Base-by-base conservation (phyloP, 2,329 filamentous ascomycete species). In the Myriosclerotinia curreyana region DNA sequence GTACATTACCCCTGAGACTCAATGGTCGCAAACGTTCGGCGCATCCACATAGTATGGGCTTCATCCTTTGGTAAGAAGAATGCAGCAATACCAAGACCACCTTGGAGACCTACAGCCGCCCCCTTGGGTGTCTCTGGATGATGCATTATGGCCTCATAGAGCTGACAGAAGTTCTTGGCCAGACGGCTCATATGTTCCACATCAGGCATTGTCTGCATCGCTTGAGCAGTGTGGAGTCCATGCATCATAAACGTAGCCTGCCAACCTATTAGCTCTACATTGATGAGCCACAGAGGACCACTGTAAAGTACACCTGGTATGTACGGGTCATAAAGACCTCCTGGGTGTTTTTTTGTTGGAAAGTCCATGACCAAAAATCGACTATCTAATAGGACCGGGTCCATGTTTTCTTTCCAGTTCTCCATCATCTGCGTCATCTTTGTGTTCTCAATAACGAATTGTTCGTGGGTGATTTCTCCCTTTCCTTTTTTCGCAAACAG, bases 211-310 rank as follows among this genome's bases (percentile, higher is more conserved):
- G 65, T 67, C 48, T 81, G 80, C 59, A 85, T 76, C 2, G 83
- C 80, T 58, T 83, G 78, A 4, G 86, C 82, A 1, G 87, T 84
- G 71, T 95, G 90, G 69, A 89, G 87, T 69, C 86, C 86, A 76
- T 92, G 92, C 88, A 96, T 91, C 65, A 95, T 81, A 55, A 88
- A 82, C 31, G 93, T 85, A 9, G 88, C 88, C 74, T 91, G 86
- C 80, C 91, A 91, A 73, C 96, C 92, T 65, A 92, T 83, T 64
- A 82, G 81, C 20, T 92, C 79, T 56, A 90, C 83, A 67, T 96
- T 97, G 54, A 90, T 86, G 14, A 86, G 81, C 77, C 90, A 94
- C 1, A 92, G 75, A 0, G 87, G 86, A 0, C 82, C 86, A n/a
- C 82, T 79, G 75, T 90, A 91, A 2, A 97, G 78, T n/a, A 83